Evolutionary conservation across 805 yeast species (phyloP), one percentile per base, ranked within the genome.

Genomic region (Zygotorulaspora chibaensis): DNA sequence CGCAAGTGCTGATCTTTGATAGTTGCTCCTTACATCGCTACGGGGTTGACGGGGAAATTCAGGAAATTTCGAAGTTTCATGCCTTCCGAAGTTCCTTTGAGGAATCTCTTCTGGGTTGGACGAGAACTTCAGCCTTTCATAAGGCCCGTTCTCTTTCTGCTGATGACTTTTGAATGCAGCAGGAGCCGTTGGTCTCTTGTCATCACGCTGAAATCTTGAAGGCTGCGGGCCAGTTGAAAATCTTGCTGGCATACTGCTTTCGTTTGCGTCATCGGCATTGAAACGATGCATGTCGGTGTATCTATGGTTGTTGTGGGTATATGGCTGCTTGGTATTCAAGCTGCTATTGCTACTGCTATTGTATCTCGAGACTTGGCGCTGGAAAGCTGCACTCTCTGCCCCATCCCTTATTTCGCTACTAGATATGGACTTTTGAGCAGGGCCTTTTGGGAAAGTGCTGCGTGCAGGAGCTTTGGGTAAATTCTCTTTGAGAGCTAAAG

Each of bases 401-500:
- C 12, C 16, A 16, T 9, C 16, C 16, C 36, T 33, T 13, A 20
- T 4, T 4, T 16, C 36, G 20, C 16, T 13, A 5, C 20, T 33
- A 4, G 20, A 8, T 4, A 10, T 13, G 10, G 49, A 34, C 17
- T 44, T 45, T n/a, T 37, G 25, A 10, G 47, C 52, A 1, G 54
- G 54, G 11, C 52, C 54, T 13, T 42, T 50, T 16, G 54, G 54
- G 17, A 50, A 40, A 3, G 35, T 12, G 16, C 20, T 35, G 17
- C 41, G 42, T 8, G 41, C 42, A 26, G 52, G 52, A n/a, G 48
- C 52, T 29, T 40, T 43, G 9, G 49, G 47, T 17, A 45, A 33
- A 26, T 28, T 39, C 16, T 33, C 28, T 29, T 28, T 35, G 18
- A 34, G 15, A 3, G 30, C 28, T 4, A 35, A 8, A 6, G 29